phyloP scores from a whole-genome alignment of 2,329 filamentous ascomycete genomes.

The Malbranchea cinnamomea region DNA sequence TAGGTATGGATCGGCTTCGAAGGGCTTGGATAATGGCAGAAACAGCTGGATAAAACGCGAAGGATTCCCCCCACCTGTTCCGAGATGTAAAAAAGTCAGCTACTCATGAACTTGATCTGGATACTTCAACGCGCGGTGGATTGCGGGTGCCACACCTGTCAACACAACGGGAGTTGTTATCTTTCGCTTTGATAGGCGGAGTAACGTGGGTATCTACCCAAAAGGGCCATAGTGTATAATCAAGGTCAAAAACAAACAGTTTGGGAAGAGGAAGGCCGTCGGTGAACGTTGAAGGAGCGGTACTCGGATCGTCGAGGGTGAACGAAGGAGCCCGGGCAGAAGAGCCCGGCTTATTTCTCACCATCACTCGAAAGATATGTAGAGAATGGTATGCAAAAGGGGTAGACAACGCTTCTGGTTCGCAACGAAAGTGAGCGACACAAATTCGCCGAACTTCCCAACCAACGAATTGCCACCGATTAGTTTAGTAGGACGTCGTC shows the following conservation, averaged over 20 bases:
- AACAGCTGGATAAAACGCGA: constrained; percentile 56
- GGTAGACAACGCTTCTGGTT: not conserved
- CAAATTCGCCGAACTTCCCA: too few relatives aligned
- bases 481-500: too few relatives aligned
- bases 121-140: constrained; percentile 3
- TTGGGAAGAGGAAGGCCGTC: constrained; percentile 60
- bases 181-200: constrained; percentile 52
- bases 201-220: constrained; percentile 92
- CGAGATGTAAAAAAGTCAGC: not conserved
- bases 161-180: constrained; percentile 32
- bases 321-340: constrained; percentile 5
- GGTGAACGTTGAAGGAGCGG: constrained; percentile 41
- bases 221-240: constrained; percentile 98
- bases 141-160: constrained; percentile 20
- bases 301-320: constrained; percentile 7
- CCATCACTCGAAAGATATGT: constrained; percentile 4
- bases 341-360: constrained; percentile 7
- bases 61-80: constrained; percentile 45
- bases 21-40: constrained; percentile 52
- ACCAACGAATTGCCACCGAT: too few relatives aligned
- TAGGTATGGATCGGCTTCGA: constrained; percentile 34
- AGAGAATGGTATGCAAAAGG: not conserved
- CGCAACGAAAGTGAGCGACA: too few relatives aligned
- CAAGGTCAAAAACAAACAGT: constrained; percentile 83
- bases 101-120: not conserved